Percentiles rank a stretch among this genome's conserved stretches.
Evolutionary conservation across 1,139 yeast species (phyloP).

Genomic region (Arxiozyma slooffiae): DNA sequence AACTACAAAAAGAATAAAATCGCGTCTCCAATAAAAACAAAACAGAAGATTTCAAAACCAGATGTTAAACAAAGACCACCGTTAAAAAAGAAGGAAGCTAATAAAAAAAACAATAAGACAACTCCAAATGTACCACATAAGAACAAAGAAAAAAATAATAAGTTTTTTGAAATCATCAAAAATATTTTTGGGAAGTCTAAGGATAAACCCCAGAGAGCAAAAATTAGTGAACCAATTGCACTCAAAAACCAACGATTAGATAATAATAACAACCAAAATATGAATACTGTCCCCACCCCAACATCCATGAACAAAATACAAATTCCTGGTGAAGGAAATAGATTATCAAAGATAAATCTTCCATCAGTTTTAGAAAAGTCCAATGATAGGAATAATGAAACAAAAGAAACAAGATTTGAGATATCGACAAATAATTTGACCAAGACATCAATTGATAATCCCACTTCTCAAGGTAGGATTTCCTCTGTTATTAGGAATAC

Average conservation of each 20-base stretch:
- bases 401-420: background rate
- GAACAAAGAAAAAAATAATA: conserved; percentile 11
- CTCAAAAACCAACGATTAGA: background rate
- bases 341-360: conserved; percentile 2
- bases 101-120: background rate
- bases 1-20: background rate
- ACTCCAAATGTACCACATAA: background rate
- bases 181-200: conserved; percentile 14
- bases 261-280: background rate
- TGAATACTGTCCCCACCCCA: background rate
- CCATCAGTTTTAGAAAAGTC: background rate
- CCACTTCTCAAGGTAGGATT: conserved; percentile 8
- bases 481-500: conserved; percentile 12
- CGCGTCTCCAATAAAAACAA: background rate
- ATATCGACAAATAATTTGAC: background rate
- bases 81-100: background rate
- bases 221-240: conserved; percentile 6
- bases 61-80: background rate
- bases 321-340: background rate
- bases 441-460: background rate
- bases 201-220: conserved; percentile 5
- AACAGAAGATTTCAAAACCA: background rate
- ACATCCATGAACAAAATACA: background rate
- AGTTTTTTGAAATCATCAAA: conserved; percentile 13
- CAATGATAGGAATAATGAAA: background rate